phyloP scores from a whole-genome alignment of 2,329 filamentous ascomycete species.

The Claviceps quebecensis region DNA sequence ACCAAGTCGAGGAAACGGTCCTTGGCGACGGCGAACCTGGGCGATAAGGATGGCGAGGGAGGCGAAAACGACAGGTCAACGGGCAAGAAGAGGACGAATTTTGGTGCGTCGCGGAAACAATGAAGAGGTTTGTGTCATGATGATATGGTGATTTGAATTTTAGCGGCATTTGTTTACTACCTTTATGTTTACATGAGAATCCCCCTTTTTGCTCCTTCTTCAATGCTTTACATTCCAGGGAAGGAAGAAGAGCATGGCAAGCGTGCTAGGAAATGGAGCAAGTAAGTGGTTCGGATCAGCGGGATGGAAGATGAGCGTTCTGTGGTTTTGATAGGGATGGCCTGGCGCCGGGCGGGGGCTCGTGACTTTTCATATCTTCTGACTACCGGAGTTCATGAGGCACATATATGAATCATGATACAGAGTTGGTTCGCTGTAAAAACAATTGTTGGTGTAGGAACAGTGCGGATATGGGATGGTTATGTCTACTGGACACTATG shows the following conservation, averaged over 20 bases:
- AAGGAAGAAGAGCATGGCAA: neutral
- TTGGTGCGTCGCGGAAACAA: slow-evolving; percentile 39
- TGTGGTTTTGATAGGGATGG: neutral
- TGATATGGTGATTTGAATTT: neutral
- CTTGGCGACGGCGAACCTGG: neutral
- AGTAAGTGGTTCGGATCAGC: neutral
- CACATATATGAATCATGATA: neutral
- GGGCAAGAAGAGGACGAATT: slow-evolving; percentile 42
- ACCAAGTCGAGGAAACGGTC: slow-evolving; percentile 39
- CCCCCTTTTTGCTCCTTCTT: neutral
- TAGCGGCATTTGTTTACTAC: neutral
- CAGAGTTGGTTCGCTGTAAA: neutral
- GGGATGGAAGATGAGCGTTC: neutral
- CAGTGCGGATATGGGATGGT: too few species aligned
- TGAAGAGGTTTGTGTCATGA: neutral
- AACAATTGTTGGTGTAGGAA: neutral
- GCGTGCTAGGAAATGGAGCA: neutral
- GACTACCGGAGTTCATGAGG: neutral
- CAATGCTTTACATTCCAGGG: neutral
- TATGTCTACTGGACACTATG: too few species aligned
- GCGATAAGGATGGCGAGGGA: slow-evolving; percentile 30
- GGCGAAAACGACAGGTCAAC: slow-evolving; percentile 44
- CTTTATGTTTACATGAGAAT: neutral
- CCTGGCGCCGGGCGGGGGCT: neutral
- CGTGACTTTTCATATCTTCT: neutral